phyloP scores from a whole-genome alignment of 352 stramenopile genomes.

The Globisporangium apiculatum region DNA sequence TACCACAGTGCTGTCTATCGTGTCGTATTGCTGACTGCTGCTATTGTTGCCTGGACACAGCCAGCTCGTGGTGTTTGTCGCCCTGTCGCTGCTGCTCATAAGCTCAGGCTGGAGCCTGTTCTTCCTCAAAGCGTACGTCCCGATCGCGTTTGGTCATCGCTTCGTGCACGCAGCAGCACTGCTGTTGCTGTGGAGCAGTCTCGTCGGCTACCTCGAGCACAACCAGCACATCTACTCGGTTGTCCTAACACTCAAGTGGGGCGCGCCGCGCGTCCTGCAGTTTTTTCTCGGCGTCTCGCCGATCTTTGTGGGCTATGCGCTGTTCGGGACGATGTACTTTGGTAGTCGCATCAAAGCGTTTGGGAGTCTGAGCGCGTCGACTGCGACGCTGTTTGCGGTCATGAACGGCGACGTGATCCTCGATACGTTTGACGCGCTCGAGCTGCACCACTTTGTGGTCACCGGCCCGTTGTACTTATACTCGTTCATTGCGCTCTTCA shows the following conservation, averaged over 20 bases:
- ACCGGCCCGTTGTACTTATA: slow-evolving; percentile 83
- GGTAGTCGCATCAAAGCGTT: slow-evolving; percentile 76
- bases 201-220: slow-evolving; percentile 86
- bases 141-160: slow-evolving; percentile 68
- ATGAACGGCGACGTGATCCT: slow-evolving; percentile 90
- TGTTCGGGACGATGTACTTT: slow-evolving; percentile 89
- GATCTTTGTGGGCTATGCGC: slow-evolving; percentile 82
- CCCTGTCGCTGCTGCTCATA: slow-evolving; percentile 42
- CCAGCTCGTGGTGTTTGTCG: slow-evolving; percentile 45
- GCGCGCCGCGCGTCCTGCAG: slow-evolving; percentile 71
- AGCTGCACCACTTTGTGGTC: slow-evolving; percentile 51
- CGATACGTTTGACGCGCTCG: slow-evolving; percentile 85
- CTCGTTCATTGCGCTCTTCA: slow-evolving; percentile 89
- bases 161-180: slow-evolving; percentile 61
- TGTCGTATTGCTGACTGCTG: too few species aligned
- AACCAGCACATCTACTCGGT: slow-evolving; percentile 86
- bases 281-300: slow-evolving; percentile 86
- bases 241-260: slow-evolving; percentile 84
- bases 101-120: slow-evolving; percentile 73
- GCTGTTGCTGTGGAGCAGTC: slow-evolving; percentile 73
- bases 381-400: slow-evolving; percentile 83
- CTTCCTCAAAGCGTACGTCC: slow-evolving; percentile 63
- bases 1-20: too few species aligned
- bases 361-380: slow-evolving; percentile 50
- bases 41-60: slow-evolving; percentile 12